Evolutionary conservation across 306 rosid species (phyloP).

Genomic region (Lotus japonicus): DNA sequence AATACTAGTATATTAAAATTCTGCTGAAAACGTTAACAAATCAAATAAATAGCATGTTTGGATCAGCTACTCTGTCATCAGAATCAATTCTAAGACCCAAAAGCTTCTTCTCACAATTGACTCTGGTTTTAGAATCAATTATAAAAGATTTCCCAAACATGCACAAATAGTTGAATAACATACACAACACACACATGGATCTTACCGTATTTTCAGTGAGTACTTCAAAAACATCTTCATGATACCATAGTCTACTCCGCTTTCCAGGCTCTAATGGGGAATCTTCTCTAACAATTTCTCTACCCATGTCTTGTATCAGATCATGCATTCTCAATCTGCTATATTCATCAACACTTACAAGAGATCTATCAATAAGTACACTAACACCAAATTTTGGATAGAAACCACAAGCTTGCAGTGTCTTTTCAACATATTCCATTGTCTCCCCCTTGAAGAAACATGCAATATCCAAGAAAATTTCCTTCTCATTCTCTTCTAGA

Average conservation of each 20-base stretch:
- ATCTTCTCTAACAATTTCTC: constrained; percentile 34
- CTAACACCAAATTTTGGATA: constrained; percentile 19
- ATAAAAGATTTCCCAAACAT: too few species aligned
- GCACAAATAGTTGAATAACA: too few species aligned
- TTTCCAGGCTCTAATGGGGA: constrained; percentile 31
- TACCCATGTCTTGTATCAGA: constrained; percentile 39
- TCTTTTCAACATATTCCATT: constrained; percentile 12
- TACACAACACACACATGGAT: not conserved
- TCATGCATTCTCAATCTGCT: constrained; percentile 40
- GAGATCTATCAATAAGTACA: constrained; percentile 32
- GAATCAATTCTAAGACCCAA: too few species aligned
- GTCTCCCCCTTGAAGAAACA: too few species aligned
- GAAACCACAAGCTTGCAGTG: constrained; percentile 26
- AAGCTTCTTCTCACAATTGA: too few species aligned
- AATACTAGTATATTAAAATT: not conserved
- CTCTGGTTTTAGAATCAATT: too few species aligned
- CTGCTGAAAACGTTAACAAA: not conserved
- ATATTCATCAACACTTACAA: constrained; percentile 18
- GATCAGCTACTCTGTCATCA: too few species aligned
- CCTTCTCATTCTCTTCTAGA: too few species aligned
- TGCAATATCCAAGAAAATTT: too few species aligned
- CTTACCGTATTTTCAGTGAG: constrained; percentile 30
- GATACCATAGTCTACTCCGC: constrained; percentile 32
- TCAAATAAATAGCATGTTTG: not conserved
- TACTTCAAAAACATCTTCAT: constrained; percentile 31